Evolutionary conservation across 164 flowering plant genomes (phyloP), one percentile per base, ranked within the genome.

Genomic region (Magnolia officinalis): DNA sequence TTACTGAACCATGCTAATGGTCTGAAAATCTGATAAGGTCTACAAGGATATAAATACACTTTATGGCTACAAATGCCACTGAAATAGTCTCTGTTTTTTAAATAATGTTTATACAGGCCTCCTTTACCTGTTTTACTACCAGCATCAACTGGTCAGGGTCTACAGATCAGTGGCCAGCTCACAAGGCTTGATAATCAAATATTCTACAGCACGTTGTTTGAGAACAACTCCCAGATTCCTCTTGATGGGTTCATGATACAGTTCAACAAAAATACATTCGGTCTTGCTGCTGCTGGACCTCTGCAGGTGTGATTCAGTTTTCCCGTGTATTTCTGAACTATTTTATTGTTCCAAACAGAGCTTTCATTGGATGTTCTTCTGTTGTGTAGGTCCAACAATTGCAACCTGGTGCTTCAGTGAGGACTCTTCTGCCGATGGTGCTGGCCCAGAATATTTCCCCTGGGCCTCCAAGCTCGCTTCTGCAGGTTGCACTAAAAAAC

Each of bases 201-300:
- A 81, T 96, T 90, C 81, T 96, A 96, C 85, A 90, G 92, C 72
- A 79, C 94, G 84, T 67, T 84, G 78, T 91, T 94, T 84, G 98
- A 96, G 89, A 96, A 96, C 83, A 90, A 88, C 81, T 72, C 98
- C 24, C 92, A 87, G 75, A 55, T 81, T 71, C 76, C 91, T 65
- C 94, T 96, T 66, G 98, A 93, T 83, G 99, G 98, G 19, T 96
- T 96, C 84, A 91, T 94, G 99, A 96, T 96, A 76, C 99, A 96
- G 88, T 94, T 96, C 84, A 96, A 96, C 89, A 94, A 94, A 85
- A 96, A 96, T 71, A 81, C 94, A 55, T 89, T 96, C 86, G 99
- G 99, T 74, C 93, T 94, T 82, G 97, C 97, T 7, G 91, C 98
- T 75, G 95, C 88, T 85, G 94, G 89, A 75, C 88, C 93, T 58